A percentile compares a stretch with the other conserved stretches of the same genome.
These are phyloP conservation scores for Torrubiella hemipterigena DNA, from an alignment of 2,329 filamentous ascomycete species.

Conservation along the genomic window DNA sequence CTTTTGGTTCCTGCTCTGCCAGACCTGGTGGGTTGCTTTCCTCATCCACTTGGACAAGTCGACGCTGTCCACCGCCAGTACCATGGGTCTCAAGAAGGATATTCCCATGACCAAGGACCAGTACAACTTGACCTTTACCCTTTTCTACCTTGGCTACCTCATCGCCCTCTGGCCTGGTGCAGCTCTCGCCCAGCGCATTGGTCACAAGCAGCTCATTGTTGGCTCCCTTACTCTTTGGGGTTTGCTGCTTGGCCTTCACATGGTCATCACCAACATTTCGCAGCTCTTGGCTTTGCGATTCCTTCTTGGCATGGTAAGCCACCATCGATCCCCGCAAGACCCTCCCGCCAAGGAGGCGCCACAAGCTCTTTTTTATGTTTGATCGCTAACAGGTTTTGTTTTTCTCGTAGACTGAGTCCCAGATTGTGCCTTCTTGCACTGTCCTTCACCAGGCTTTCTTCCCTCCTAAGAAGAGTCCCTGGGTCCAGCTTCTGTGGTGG, in stretches of 20 bases:
- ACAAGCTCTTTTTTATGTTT: too few species aligned
- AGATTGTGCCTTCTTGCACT: conserved; percentile 15
- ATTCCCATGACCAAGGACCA: conserved; percentile 11
- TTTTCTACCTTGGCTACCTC: conserved; percentile 13
- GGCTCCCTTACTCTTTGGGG: conserved; percentile 12
- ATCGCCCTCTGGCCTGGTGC: conserved; percentile 13
- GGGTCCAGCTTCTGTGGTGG: conserved; percentile 17
- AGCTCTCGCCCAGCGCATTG: conserved; percentile 10
- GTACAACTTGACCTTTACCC: conserved; percentile 12
- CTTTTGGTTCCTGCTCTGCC: conserved; percentile 12
- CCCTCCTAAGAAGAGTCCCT: conserved; percentile 15
- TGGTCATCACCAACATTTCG: conserved; percentile 10
- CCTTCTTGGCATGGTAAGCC: conserved; percentile 12
- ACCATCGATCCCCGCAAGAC: neutral
- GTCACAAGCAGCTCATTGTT: conserved; percentile 13
- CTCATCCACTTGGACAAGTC: conserved; percentile 15
- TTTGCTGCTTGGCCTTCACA: conserved; percentile 12
- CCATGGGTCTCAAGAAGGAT: conserved; percentile 15
- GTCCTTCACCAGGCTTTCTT: conserved; percentile 16
- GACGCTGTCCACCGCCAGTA: conserved; percentile 11
- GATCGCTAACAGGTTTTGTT: neutral
- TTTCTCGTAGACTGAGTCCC: conserved; percentile 12
- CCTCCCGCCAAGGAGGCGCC: neutral
- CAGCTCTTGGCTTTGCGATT: conserved; percentile 12
- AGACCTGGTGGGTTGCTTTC: conserved; percentile 13